Evolutionary conservation across 2,329 filamentous ascomycete genomes (phyloP), one percentile per base, ranked within the genome.

Genomic region (Cucurbitaria berberidis): DNA sequence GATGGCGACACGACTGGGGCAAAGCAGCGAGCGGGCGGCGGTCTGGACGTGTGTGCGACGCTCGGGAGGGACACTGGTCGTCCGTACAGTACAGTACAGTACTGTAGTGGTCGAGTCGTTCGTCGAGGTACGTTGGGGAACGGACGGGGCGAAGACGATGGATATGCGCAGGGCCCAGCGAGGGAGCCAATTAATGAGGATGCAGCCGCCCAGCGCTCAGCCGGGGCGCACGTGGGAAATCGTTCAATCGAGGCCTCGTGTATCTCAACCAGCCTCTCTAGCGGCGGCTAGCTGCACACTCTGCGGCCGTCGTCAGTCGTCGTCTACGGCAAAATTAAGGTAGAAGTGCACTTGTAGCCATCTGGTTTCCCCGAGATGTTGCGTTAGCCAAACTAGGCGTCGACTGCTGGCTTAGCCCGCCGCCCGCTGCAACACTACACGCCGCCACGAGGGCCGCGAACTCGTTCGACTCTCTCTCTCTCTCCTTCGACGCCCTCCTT

Each of bases 241-340:
- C 67, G 69, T 69, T 69, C 64, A 72, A 71, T 71, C 67, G 70
- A 68, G 69, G 60, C 66, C 64, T 73, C 71, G 70, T 73, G 68
- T 69, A 73, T 74, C 70, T 70, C 50, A 62, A 59, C n/a, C 66
- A 65, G 58, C 54, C 62, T 53, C 46, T 58, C 59, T 71, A 72
- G 70, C 69, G 69, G 67, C 70, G 70, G 70, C 68, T 70, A 70
- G 64, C 61, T 62, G 70, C 69, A 66, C 68, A n/a, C n/a, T n/a
- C n/a, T n/a, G 47, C 42, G 48, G 48, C 19, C 50, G 55, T 45
- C 53, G 53, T 51, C 56, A 54, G 47, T 55, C n/a, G n/a, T n/a
- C n/a, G n/a, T n/a, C n/a, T n/a, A n/a, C n/a, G n/a, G n/a, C n/a
- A n/a, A n/a, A n/a, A n/a, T n/a, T n/a, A n/a, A n/a, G n/a, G n/a